These are phyloP conservation scores for Xylariaceae sp. DNA, from an alignment of 2,329 filamentous ascomycete species.

Conservation along the genomic window DNA sequence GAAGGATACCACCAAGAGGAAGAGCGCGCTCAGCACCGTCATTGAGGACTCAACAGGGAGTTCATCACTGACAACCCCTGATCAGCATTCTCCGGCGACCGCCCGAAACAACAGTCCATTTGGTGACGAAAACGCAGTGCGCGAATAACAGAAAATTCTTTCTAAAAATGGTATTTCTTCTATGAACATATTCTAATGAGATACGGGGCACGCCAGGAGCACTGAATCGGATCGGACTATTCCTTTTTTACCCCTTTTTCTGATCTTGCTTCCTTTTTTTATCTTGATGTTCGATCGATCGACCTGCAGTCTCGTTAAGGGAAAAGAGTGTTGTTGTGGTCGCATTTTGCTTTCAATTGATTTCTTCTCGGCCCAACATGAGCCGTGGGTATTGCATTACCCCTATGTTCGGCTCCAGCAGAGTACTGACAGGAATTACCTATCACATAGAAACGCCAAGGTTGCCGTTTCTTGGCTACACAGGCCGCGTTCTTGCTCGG, in stretches of 20 bases:
- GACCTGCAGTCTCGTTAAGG: not conserved
- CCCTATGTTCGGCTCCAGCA: slow-evolving; percentile 6
- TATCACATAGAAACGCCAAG: not conserved
- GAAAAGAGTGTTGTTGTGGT: slow-evolving; percentile 1
- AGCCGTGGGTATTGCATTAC: slow-evolving; percentile 12
- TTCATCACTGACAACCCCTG: slow-evolving; percentile 33
- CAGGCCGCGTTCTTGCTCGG: not conserved
- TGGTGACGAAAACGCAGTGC: slow-evolving; percentile 32
- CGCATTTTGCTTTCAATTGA: slow-evolving; percentile 10
- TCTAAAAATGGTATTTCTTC: slow-evolving; percentile 4
- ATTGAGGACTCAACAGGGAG: slow-evolving; percentile 48
- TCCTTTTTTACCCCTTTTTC: slow-evolving; percentile 1
- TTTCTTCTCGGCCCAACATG: slow-evolving; percentile 10
- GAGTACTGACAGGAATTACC: not conserved
- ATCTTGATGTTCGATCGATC: slow-evolving; percentile 5
- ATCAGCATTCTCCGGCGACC: slow-evolving; percentile 27
- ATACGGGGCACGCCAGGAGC: slow-evolving; percentile 20
- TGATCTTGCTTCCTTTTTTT: slow-evolving; percentile 15
- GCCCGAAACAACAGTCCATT: slow-evolving; percentile 29
- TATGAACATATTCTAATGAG: slow-evolving; percentile 21
- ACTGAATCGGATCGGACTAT: slow-evolving; percentile 13
- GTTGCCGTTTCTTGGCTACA: not conserved
- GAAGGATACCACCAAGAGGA: slow-evolving; percentile 34
- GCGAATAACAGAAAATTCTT: slow-evolving; percentile 21
- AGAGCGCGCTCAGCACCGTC: slow-evolving; percentile 48